Base-by-base conservation (phyloP, 768 basidiomycete genomes). In the Auricularia sp. region DNA sequence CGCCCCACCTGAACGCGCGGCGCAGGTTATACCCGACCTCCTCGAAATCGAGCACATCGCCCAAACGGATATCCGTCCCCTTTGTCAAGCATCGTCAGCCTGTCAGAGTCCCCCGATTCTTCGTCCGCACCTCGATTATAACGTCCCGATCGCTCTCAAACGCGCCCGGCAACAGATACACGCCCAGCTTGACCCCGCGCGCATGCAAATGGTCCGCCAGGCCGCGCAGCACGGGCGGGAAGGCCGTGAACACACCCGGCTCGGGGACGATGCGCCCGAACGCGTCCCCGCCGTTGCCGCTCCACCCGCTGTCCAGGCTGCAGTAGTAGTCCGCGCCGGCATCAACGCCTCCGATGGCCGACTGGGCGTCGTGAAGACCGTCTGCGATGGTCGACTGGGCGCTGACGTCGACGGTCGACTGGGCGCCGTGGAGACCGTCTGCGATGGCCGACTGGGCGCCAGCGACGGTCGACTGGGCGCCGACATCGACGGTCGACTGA, bases 291-390 rank as follows among this genome's bases (percentile, higher is more conserved):
- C 54, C 47, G 44, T 64, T 45, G 33, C 51, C 51, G 34, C 42
- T 47, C 63, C 63, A 64, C n/a, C 63, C 63, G 51, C 42, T 47
- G 63, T 64, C 63, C 10, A 64, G 54, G 35, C 47, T 54, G 35
- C 63, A 64, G 33, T 64, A 64, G 36, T 64, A 47, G 16, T 64
- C 63, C 4, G 8, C 39, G 63, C 47, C 47, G 47, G 47, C n/a
- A 54, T 39, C 42, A 63, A 18, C 24, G 44, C 29, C 29, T 29
- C 29, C 2, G 29, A 29, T 29, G 29, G 29, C 29, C 29, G 29
- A 29, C 29, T 29, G 29, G 29, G 29, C 29, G 29, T 29, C 29
- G 29, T 29, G 29, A 29, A 29, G 29, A 29, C 29, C 29, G 29
- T 2, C 29, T 29, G 29, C 29, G 29, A 29, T 29, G 29, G 29